Evolutionary conservation across 495 filamentous ascomycete genomes (phyloP), one percentile per base, ranked within the genome.

Genomic region (Podospora tetraspora): DNA sequence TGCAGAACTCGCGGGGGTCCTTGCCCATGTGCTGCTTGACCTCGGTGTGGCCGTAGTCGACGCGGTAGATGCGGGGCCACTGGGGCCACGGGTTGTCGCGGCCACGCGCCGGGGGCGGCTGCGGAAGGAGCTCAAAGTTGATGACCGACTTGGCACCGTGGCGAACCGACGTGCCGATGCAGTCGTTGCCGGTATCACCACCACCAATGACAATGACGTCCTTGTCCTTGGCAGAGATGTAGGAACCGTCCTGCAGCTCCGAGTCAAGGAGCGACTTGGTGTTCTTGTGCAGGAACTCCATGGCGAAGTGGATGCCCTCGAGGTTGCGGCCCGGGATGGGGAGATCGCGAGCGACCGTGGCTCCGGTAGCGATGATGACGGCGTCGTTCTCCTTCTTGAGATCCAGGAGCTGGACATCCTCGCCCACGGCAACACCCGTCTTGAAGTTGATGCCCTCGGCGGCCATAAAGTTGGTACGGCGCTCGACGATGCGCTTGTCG

Each of bases 41-140:
- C 77, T 99, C 95, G 2, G 90, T 87, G 84, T 99, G 95, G 61
- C 95, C 95, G 73, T 99, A 99, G 78, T 99, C 95, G 59, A 98
- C 89, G 75, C 95, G 92, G 85, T 98, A 98, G 79, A 99, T 95
- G 74, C 94, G 92, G 24, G 95, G 95, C 95, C 95, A 99, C 81
- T 98, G 96, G 0, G 95, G 95, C 95, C 95, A 99, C 62, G 95
- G 95, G 85, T 99, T 99, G 81, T 98, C 95, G 69, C 91, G 88
- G 68, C 92, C 94, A 78, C 95, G 93, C 85, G 97, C 91, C 71
- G 91, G 88, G 11, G 94, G 94, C 72, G 96, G 95, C 78, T 97
- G 93, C 27, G 95, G 95, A 57, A 99, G 88, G 27, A 99, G 84
- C 83, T 99, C 95, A 73, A 99, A 98, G 86, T 99, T 99, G 79